Conservation (phyloP, 257 asterid genomes). For the Solanum megistacrolobum region DNA sequence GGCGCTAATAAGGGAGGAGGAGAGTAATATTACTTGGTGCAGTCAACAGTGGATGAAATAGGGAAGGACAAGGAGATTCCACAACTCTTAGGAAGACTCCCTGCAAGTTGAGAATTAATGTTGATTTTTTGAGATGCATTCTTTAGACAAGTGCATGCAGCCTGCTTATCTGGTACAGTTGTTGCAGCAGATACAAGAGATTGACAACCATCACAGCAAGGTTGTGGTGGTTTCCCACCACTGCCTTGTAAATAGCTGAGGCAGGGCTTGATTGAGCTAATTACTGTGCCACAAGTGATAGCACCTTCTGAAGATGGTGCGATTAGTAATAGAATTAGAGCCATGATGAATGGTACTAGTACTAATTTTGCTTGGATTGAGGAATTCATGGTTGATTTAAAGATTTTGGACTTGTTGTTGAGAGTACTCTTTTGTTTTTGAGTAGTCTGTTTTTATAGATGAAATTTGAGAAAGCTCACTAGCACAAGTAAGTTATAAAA, state of each 20-base stretch:
- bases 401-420: neutral
- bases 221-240: constrained; percentile 39
- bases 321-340: neutral
- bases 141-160: constrained; percentile 59
- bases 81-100: constrained; percentile 38
- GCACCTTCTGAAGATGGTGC: constrained; percentile 20
- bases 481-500: neutral
- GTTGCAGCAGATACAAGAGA: constrained; percentile 32
- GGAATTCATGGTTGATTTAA: constrained; percentile 8
- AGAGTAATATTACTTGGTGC: constrained; percentile 42
- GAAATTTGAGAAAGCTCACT: neutral
- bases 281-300: constrained; percentile 42
- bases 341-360: neutral
- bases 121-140: constrained; percentile 27
- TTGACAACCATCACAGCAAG: constrained; percentile 44
- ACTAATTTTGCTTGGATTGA: constrained; percentile 8
- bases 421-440: neutral
- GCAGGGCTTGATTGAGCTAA: constrained; percentile 43
- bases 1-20: too few species aligned
- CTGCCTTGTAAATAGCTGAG: constrained; percentile 35
- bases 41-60: constrained; percentile 41
- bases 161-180: constrained; percentile 37
- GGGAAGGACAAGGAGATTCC: constrained; percentile 37
- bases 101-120: constrained; percentile 28
- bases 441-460: neutral